Percentiles rank a stretch among this genome's conserved stretches.
These are phyloP conservation scores for Quercus lobata DNA, from an alignment of 331 rosid species.

Conservation along the genomic window DNA sequence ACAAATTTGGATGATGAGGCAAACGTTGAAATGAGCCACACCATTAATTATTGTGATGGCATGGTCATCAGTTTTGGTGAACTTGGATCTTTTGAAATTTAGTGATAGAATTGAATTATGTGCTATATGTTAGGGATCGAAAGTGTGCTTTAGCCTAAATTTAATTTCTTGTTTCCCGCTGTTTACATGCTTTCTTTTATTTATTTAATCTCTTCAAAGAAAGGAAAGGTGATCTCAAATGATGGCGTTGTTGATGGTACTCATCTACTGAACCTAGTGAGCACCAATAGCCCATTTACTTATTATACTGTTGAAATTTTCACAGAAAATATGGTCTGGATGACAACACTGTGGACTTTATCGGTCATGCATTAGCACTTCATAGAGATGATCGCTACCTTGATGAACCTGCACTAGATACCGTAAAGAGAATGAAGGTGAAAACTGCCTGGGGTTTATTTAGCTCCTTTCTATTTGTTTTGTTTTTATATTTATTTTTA, in stretches of 20 bases:
- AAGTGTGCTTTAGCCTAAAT: too few species aligned
- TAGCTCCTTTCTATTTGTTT: not conserved
- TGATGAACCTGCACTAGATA: constrained; percentile 76
- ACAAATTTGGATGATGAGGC: too few species aligned
- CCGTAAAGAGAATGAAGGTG: constrained; percentile 86
- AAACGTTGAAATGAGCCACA: too few species aligned
- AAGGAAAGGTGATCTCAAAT: not conserved
- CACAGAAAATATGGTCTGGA: constrained; percentile 84
- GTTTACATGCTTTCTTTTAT: not conserved
- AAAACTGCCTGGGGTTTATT: constrained; percentile 14
- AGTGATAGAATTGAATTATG: too few species aligned
- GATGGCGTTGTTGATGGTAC: not conserved
- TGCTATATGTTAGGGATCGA: too few species aligned
- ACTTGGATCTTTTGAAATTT: too few species aligned
- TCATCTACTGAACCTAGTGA: not conserved
- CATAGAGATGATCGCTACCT: constrained; percentile 80
- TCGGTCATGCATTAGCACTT: constrained; percentile 87
- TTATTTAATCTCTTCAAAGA: not conserved
- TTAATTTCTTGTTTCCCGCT: not conserved
- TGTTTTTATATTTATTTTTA: not conserved
- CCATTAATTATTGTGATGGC: too few species aligned
- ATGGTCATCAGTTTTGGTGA: too few species aligned
- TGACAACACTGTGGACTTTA: constrained; percentile 75
- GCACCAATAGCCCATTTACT: constrained; percentile 4
- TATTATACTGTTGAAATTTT: constrained; percentile 22